These are phyloP conservation scores for Porphyra umbilicalis DNA, from an alignment of 31 red algal genomes.

Conservation along the genomic window DNA sequence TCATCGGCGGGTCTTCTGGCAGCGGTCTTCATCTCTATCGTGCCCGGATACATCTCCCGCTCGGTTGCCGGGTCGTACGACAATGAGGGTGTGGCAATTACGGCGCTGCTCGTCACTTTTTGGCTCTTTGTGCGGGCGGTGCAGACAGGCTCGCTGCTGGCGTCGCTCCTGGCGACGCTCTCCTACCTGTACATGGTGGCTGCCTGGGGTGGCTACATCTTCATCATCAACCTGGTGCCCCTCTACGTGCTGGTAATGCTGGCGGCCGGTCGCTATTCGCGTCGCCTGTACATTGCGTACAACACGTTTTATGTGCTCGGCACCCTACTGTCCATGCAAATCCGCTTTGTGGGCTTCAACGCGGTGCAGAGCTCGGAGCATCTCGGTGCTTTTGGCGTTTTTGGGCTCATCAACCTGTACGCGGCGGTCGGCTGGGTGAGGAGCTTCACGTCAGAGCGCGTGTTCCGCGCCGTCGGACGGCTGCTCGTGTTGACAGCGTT, in stretches of 20 bases:
- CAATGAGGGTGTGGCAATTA: constrained; percentile 97
- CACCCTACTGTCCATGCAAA: constrained; percentile 94
- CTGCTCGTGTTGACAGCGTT: constrained; percentile 33
- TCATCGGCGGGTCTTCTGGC: constrained; percentile 69
- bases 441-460: constrained; percentile 32
- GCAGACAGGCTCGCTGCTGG: constrained; percentile 76
- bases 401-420: constrained; percentile 77
- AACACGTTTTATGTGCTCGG: constrained; percentile 90
- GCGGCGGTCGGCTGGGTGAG: constrained; percentile 65
- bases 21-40: constrained; percentile 77
- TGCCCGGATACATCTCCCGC: constrained; percentile 91
- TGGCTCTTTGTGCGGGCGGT: constrained; percentile 78
- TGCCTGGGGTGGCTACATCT: constrained; percentile 98
- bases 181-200: constrained; percentile 99
- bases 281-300: constrained; percentile 87
- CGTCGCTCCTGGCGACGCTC: constrained; percentile 45
- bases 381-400: constrained; percentile 80
- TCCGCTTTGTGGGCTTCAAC: constrained; percentile 97
- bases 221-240: constrained; percentile 94
- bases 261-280: constrained; percentile 71
- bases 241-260: constrained; percentile 94
- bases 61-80: constrained; percentile 96
- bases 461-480: constrained; percentile 57
- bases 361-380: constrained; percentile 88
- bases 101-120: constrained; percentile 92